phyloP scores from a whole-genome alignment of 2,329 filamentous ascomycete genomes.

The Claviceps capensis region DNA sequence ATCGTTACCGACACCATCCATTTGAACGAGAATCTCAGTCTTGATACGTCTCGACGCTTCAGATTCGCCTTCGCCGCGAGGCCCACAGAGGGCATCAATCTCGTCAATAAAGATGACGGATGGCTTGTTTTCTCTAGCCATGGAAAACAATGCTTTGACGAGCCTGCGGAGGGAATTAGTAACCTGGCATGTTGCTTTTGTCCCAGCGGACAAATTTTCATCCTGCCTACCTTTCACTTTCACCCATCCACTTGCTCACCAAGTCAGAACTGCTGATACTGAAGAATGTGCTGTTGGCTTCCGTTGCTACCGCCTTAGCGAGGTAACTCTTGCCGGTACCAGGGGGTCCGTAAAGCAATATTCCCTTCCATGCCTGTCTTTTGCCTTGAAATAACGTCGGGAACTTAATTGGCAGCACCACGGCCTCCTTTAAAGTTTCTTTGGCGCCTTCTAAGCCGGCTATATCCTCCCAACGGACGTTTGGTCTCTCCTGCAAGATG shows the following conservation, averaged over 20 bases:
- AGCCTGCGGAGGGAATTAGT: conserved; percentile 39
- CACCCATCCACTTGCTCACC: conserved; percentile 99
- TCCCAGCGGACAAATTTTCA: not conserved
- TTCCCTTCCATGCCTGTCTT: conserved; percentile 95
- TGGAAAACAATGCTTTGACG: conserved; percentile 92
- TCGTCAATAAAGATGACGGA: conserved; percentile 99
- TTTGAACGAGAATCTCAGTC: conserved; percentile 94
- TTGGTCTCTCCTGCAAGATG: conserved; percentile 88
- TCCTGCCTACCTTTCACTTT: conserved; percentile 69
- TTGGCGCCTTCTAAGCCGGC: conserved; percentile 89
- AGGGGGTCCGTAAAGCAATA: conserved; percentile 86
- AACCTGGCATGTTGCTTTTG: conserved; percentile 7
- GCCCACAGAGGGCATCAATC: conserved; percentile 90
- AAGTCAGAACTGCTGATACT: conserved; percentile 94
- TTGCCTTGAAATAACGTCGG: conserved; percentile 93
- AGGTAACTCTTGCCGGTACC: conserved; percentile 97
- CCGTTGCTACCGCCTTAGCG: conserved; percentile 92
- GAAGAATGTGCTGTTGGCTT: conserved; percentile 98
- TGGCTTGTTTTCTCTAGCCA: conserved; percentile 95
- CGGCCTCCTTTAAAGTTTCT: conserved; percentile 93
- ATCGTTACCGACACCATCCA: conserved; percentile 97
- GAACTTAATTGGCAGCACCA: conserved; percentile 96
- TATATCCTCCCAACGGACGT: conserved; percentile 96
- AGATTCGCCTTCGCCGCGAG: conserved; percentile 85
- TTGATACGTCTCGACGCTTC: conserved; percentile 97